Evolutionary conservation across 306 rosid species (phyloP).

Genomic region (Benincasa hispida): DNA sequence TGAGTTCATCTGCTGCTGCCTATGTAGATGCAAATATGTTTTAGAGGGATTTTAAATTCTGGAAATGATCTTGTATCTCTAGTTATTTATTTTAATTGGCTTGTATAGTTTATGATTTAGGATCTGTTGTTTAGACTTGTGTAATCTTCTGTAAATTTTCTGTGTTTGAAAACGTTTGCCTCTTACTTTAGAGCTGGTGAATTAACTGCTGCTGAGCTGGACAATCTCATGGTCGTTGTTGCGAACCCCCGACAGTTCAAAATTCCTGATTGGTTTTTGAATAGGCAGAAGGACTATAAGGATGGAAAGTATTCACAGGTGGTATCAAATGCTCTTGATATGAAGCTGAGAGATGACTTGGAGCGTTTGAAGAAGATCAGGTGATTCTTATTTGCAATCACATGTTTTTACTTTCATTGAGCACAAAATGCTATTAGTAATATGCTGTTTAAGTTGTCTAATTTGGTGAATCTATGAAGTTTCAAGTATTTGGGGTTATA

Average conservation of each 20-base stretch:
- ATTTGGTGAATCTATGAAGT: background rate
- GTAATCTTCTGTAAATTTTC: background rate
- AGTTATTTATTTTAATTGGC: no score
- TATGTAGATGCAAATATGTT: background rate
- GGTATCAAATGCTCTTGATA: constrained; percentile 63
- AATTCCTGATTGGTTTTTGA: constrained; percentile 70
- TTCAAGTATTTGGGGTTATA: background rate
- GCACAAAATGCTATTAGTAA: no score
- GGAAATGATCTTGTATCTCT: no score
- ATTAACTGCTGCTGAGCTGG: constrained; percentile 41
- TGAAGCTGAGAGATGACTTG: constrained; percentile 80
- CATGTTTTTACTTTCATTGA: background rate
- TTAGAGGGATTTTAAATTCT: background rate
- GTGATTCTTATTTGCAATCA: constrained; percentile 11
- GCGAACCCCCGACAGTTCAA: constrained; percentile 59
- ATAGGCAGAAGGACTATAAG: constrained; percentile 72
- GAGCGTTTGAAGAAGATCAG: constrained; percentile 91
- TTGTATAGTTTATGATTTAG: no score
- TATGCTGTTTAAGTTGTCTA: background rate
- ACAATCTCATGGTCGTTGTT: constrained; percentile 47
- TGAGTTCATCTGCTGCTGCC: background rate
- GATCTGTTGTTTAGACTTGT: background rate
- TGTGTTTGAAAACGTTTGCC: background rate
- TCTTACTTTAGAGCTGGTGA: constrained; percentile 50
- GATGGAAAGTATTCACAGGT: constrained; percentile 66